Evolutionary conservation across 352 stramenopile species (phyloP), one percentile per base, ranked within the genome.

Genomic region (Globisporangium acanthophoron): DNA sequence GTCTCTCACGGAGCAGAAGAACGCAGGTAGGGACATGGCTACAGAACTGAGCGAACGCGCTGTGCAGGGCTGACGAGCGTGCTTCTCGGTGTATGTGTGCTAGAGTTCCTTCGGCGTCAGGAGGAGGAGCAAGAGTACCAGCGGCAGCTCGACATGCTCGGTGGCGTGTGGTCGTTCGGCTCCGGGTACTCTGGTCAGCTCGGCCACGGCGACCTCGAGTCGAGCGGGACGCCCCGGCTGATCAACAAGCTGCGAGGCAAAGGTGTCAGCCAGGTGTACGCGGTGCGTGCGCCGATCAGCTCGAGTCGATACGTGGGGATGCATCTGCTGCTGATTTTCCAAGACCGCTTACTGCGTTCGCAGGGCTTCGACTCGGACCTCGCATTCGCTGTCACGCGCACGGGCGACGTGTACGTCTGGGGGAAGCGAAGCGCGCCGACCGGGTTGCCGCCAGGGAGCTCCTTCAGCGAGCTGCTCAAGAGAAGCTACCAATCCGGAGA

Each of bases 341-440:
- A 37, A 11, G 5, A 11, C 33, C 33, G 33, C 18, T 29, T 20
- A 0, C 9, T 48, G n/a, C 18, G n/a, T 5, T 33, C 44, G 2
- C 20, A 90, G 80, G 85, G 85, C 3, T 94, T 92, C 59, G 85
- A 94, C 59, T 94, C 85, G 27, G 80, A 92, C 21, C 73, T 92
- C 5, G 71, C 75, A 13, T 94, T 92, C 49, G 85, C 80, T 16
- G 68, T 92, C 3, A 86, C 63, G 43, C 78, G 83, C 3, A 78
- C 66, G 11, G 74, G 85, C 33, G 85, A 92, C 31, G 78, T 94
- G 6, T 94, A 82, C 20, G 82, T 91, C 1, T 94, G 85, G 85
- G 82, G 85, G 3, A 92, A 90, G 55, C 61, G 78, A 1, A 70
- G 57, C 12, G 82, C 80, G 0, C 82, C 82, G 0, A 89, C 70